These are phyloP conservation scores for Capsicum pubescens DNA, from an alignment of 257 asterid genomes.

Conservation along the genomic window DNA sequence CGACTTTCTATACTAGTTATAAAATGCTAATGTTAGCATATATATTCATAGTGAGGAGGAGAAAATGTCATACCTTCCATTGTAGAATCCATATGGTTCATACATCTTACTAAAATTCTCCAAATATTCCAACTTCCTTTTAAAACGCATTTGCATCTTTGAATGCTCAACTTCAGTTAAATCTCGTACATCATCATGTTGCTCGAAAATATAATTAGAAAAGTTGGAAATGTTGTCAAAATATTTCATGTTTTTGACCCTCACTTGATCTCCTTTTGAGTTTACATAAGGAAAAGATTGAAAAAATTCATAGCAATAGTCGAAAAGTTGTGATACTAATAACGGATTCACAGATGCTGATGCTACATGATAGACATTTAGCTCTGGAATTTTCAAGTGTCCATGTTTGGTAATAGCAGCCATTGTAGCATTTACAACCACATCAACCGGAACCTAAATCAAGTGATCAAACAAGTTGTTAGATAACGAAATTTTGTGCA, in stretches of 20 bases:
- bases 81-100: constrained; percentile 7
- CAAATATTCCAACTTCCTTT: not conserved
- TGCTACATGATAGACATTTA: constrained; percentile 1
- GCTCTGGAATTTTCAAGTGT: not conserved
- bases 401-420: constrained; percentile 56
- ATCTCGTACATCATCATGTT: not conserved
- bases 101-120: not conserved
- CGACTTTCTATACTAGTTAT: too few species aligned
- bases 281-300: constrained; percentile 22
- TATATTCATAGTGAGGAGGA: not conserved
- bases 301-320: constrained; percentile 40
- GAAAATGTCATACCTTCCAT: not conserved
- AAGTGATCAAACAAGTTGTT: not conserved
- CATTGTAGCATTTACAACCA: constrained; percentile 48
- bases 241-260: not conserved
- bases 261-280: not conserved
- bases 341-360: not conserved
- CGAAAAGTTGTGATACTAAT: constrained; percentile 28
- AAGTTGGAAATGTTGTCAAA: not conserved
- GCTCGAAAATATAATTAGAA: not conserved
- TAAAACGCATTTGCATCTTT: not conserved
- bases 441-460: constrained; percentile 49
- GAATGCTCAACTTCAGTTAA: not conserved
- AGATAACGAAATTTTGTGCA: not conserved
- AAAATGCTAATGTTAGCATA: too few species aligned